Conservation (phyloP, 2,329 filamentous ascomycete genomes). For the Calycina herbarum region DNA sequence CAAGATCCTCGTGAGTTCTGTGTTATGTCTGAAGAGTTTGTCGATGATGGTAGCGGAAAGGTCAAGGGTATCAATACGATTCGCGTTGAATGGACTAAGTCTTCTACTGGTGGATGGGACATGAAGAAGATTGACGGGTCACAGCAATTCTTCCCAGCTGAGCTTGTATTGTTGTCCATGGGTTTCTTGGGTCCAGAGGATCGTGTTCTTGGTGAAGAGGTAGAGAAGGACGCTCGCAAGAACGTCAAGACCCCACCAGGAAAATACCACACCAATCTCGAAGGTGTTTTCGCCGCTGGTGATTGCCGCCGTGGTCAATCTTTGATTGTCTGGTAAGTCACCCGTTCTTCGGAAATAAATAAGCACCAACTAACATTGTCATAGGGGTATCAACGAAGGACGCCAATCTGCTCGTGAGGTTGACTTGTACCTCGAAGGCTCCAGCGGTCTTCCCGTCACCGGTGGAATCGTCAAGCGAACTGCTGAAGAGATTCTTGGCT, state of each 20-base stretch:
- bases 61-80: conserved; percentile 96
- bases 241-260: conserved; percentile 92
- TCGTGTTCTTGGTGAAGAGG: conserved; percentile 78
- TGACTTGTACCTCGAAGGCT: conserved; percentile 79
- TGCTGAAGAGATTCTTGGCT: conserved; percentile 65
- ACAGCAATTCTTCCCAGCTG: conserved; percentile 94
- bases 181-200: conserved; percentile 95
- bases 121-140: conserved; percentile 97
- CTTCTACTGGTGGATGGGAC: conserved; percentile 86
- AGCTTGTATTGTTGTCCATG: conserved; percentile 93
- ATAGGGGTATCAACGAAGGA: conserved; percentile 93
- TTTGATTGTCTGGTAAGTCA: conserved; percentile 85
- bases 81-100: conserved; percentile 95
- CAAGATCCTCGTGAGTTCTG: conserved; percentile 96
- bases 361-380: conserved; percentile 38
- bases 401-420: conserved; percentile 90
- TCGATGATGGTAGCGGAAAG: conserved; percentile 80
- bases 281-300: conserved; percentile 89
- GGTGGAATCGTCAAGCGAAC: conserved; percentile 88
- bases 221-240: conserved; percentile 90
- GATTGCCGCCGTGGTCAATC: conserved; percentile 95
- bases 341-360: not conserved
- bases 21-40: conserved; percentile 97
- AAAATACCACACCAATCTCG: conserved; percentile 83
- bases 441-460: conserved; percentile 80